phyloP scores from a whole-genome alignment of 169 alveolate genomes.

The Cryptosporidium felis region DNA sequence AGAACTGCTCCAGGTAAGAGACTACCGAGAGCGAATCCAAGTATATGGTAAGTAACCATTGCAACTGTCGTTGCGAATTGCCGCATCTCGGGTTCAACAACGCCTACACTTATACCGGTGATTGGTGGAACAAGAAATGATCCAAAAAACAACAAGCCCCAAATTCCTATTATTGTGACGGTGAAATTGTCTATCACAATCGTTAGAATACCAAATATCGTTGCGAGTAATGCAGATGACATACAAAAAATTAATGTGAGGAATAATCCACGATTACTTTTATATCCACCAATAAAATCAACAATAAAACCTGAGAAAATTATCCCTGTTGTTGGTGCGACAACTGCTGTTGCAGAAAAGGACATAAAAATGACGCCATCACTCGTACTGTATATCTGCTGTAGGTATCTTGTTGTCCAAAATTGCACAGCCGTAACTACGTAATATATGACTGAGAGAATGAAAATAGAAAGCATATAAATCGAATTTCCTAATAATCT shows the following conservation, averaged over 20 bases:
- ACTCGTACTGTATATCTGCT: constrained; percentile 32
- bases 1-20: constrained; percentile 60
- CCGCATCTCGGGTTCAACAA: constrained; percentile 42
- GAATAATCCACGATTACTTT: constrained; percentile 23
- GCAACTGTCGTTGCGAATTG: constrained; percentile 69
- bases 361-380: constrained; percentile 71
- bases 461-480: constrained; percentile 36
- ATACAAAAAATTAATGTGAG: constrained; percentile 43
- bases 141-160: constrained; percentile 68
- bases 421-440: constrained; percentile 61
- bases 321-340: constrained; percentile 63
- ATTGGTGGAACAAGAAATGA: constrained; percentile 68
- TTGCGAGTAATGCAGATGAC: constrained; percentile 25
- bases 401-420: constrained; percentile 68
- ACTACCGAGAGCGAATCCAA: constrained; percentile 70
- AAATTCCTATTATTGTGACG: constrained; percentile 44
- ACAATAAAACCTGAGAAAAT: constrained; percentile 50
- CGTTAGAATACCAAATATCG: constrained; percentile 32
- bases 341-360: constrained; percentile 57
- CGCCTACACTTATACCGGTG: constrained; percentile 69
- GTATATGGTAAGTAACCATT: constrained; percentile 59
- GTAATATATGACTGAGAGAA: constrained; percentile 43
- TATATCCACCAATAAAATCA: constrained; percentile 67
- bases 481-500: not conserved
- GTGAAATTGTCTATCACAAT: constrained; percentile 21